A percentile compares a stretch with the other conserved stretches of the same genome.
These are phyloP conservation scores for Solanum neorickii DNA, from an alignment of 257 asterid species.

Conservation along the genomic window DNA sequence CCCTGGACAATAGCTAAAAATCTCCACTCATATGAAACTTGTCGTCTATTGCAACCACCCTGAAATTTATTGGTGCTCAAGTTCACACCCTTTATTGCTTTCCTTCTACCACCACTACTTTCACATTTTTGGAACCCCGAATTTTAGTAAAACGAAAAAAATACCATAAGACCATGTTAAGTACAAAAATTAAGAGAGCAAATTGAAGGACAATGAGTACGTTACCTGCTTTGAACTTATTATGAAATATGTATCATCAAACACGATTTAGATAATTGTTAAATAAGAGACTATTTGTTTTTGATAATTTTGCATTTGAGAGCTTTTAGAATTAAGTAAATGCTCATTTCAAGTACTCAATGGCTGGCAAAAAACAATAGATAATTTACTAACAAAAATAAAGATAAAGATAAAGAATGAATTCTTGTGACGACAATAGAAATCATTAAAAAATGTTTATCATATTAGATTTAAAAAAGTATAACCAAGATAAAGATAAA, in stretches of 20 bases:
- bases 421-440: too few species aligned
- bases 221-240: too few species aligned
- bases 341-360: neutral
- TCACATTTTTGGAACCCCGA: neutral
- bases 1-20: neutral
- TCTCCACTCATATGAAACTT: neutral
- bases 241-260: too few species aligned
- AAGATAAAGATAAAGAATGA: too few species aligned
- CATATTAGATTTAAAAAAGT: too few species aligned
- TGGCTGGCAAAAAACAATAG: too few species aligned
- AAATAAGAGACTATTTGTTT: too few species aligned
- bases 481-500: too few species aligned
- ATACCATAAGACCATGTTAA: neutral
- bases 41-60: neutral
- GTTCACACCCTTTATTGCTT: neutral
- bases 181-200: neutral
- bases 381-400: neutral
- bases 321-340: neutral
- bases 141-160: too few species aligned
- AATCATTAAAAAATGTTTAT: too few species aligned
- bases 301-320: neutral
- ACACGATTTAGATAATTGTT: too few species aligned
- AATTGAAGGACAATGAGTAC: too few species aligned
- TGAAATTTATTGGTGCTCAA: neutral
- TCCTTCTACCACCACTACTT: neutral